Evolutionary conservation across 1,284 basidiomycete genomes (phyloP), one percentile per base, ranked within the genome.

Genomic region (Puccinia triticina): DNA sequence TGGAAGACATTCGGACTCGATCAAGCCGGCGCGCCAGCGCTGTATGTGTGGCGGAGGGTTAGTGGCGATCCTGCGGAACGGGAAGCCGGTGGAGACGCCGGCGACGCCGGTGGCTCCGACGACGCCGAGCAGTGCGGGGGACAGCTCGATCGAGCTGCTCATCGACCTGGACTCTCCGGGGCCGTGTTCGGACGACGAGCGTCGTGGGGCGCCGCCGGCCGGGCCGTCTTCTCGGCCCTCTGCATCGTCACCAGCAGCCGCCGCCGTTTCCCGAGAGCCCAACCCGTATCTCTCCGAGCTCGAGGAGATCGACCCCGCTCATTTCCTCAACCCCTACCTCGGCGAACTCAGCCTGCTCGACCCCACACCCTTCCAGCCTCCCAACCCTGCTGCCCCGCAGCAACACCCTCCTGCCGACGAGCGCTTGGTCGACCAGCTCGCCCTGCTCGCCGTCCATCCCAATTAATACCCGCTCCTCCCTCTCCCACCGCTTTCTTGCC

Each of bases 1-100:
- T 85, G 92, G 92, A 18, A 90, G 93, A 48, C 91, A 92, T 85
- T 92, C 90, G 84, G 93, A 92, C 83, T 93, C 92, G 18, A 93
- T 94, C 84, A 88, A 90, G 26, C 89, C 91, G 11, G 89, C 90
- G n/a, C 90, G 90, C 87, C 91, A 91, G 84, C 89, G 92, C 91
- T 85, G 83, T 91, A 88, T 83, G 0, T 85, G 84, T 74, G 84
- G 85, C n/a, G 71, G 77, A 0, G 53, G 76, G 12, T 76, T 85
- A 40, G 61, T 76, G 14, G 34, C 32, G 12, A 53, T 82, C 16
- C 74, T 72, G 14, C 61, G 72, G 71, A 61, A 34, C 40, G 55
- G 69, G 32, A 80, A 80, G 34, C 21, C 34, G 40, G 69, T 23
- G 16, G 12, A 23, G 2, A 50, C 40, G 37, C 69, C 69, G 4